Evolutionary conservation across 345 rosid genomes (phyloP).

Genomic region (Aethionema arabicum): DNA sequence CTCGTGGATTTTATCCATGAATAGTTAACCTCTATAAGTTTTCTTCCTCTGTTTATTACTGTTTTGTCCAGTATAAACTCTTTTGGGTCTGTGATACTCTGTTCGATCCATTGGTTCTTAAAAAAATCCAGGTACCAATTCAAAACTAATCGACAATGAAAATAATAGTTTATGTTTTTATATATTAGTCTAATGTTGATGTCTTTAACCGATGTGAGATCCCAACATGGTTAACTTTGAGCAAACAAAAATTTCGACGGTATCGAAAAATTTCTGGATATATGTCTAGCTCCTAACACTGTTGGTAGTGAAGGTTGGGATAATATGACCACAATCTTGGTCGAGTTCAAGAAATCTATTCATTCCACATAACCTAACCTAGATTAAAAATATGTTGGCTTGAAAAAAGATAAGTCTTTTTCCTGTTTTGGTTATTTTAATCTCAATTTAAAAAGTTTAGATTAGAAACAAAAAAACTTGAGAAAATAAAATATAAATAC

Average conservation of each 20-base stretch:
- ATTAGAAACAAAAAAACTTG: too few relatives aligned
- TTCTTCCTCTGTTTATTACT: neutral
- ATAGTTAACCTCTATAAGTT: slow-evolving; percentile 50
- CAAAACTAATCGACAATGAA: too few relatives aligned
- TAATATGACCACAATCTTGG: slow-evolving; percentile 93
- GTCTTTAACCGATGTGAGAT: too few relatives aligned
- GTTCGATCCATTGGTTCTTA: neutral
- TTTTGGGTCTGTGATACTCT: slow-evolving; percentile 6
- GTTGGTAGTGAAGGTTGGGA: slow-evolving; percentile 91
- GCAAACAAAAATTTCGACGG: slow-evolving; percentile 76
- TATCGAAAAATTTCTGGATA: slow-evolving; percentile 77
- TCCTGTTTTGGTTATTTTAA: too few relatives aligned
- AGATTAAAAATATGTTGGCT: too few relatives aligned
- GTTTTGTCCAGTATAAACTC: neutral
- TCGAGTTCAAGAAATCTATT: slow-evolving; percentile 62
- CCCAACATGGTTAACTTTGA: slow-evolving; percentile 42
- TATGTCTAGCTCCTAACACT: slow-evolving; percentile 83
- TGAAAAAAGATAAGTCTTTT: too few relatives aligned
- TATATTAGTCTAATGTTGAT: too few relatives aligned
- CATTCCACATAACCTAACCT: neutral
- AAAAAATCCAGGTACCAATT: too few relatives aligned
- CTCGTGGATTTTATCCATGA: slow-evolving; percentile 70
- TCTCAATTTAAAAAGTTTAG: too few relatives aligned
- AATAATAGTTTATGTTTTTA: too few relatives aligned
- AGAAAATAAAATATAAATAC: too few relatives aligned